Percentiles rank a stretch among this genome's conserved stretches.
These are phyloP conservation scores for Pseudocohnilembus persalinus DNA, from an alignment of 169 alveolate genomes.

Conservation along the genomic window DNA sequence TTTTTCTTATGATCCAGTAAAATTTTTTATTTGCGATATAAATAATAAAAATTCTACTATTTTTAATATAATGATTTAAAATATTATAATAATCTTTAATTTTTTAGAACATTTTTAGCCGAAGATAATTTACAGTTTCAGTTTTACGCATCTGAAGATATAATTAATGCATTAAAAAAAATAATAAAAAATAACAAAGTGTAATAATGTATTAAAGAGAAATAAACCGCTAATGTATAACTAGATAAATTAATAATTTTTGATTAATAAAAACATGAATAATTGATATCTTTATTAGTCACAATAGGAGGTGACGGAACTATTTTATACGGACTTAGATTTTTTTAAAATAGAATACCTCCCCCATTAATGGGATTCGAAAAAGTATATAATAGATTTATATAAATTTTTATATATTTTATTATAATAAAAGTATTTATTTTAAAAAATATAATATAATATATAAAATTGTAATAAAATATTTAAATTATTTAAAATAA, in stretches of 20 bases:
- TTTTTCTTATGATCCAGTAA: background rate
- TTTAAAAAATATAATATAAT: too few species aligned
- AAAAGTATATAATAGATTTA: background rate
- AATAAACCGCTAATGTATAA: background rate
- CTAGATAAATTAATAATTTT: background rate
- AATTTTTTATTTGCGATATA: too few species aligned
- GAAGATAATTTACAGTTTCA: too few species aligned
- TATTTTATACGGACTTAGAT: slow-evolving; percentile 85
- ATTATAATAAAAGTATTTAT: too few species aligned
- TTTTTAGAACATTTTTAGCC: background rate
- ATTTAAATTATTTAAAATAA: too few species aligned
- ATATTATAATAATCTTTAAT: background rate
- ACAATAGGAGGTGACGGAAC: slow-evolving; percentile 97
- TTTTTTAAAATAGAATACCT: slow-evolving; percentile 62
- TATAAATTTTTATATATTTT: too few species aligned
- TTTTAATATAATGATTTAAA: too few species aligned
- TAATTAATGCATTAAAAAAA: background rate
- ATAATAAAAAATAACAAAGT: background rate
- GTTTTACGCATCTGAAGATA: background rate
- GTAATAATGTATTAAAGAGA: background rate
- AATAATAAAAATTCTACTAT: too few species aligned
- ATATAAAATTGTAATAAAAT: too few species aligned
- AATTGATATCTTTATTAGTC: slow-evolving; percentile 74
- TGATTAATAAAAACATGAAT: background rate
- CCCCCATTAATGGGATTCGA: slow-evolving; percentile 60